These are phyloP conservation scores for Glebionis coronaria DNA, from an alignment of 129 eudicot genomes.

Conservation along the genomic window DNA sequence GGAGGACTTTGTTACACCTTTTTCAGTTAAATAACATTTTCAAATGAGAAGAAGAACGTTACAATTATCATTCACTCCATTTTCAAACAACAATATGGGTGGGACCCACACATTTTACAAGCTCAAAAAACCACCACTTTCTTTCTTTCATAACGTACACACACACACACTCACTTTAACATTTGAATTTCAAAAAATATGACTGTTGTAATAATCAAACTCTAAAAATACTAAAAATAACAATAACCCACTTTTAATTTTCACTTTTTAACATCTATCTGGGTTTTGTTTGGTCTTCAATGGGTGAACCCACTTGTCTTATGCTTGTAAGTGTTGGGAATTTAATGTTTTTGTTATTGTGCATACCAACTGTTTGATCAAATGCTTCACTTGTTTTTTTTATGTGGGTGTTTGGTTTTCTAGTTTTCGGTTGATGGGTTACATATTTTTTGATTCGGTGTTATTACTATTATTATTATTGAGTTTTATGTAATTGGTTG, in stretches of 20 bases:
- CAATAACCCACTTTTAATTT: background rate
- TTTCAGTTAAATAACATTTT: no score
- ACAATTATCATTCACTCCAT: background rate
- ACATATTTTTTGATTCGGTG: no score
- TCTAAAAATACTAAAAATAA: background rate
- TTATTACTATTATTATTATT: no score
- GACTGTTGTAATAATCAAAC: background rate
- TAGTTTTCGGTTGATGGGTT: background rate
- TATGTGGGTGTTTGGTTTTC: background rate
- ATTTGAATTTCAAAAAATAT: conserved; percentile 38
- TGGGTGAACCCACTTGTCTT: conserved; percentile 85
- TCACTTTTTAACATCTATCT: background rate
- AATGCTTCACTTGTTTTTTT: background rate
- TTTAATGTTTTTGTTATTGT: background rate
- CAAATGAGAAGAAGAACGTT: no score
- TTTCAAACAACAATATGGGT: conserved; percentile 27
- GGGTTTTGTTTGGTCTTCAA: conserved; percentile 18
- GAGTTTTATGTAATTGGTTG: background rate
- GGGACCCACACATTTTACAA: conserved; percentile 27
- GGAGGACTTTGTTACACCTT: no score
- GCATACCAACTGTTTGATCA: conserved; percentile 14
- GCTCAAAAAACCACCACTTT: conserved; percentile 24
- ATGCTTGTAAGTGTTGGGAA: conserved; percentile 23
- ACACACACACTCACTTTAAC: no score
- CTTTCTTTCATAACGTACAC: conserved; percentile 23